Evolutionary conservation across 345 rosid genomes (phyloP).

Genomic region (Cardamine chenopodiifolia): DNA sequence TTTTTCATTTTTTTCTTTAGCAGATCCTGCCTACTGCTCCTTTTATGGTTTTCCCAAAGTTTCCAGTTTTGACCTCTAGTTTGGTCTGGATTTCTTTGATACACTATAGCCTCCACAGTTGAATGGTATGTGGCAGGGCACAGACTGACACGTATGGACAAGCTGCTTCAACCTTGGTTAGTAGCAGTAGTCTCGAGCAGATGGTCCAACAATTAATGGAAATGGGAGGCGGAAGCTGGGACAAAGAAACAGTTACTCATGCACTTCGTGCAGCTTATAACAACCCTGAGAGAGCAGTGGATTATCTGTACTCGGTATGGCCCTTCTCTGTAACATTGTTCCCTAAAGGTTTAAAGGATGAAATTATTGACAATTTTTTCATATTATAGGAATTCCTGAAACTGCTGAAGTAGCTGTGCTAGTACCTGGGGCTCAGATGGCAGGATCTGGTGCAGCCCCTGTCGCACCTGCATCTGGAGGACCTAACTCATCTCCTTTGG

Average conservation of each 20-base stretch:
- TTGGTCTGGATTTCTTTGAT: slow-evolving; percentile 5
- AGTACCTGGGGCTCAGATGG: slow-evolving; percentile 52
- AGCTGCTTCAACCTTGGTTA: slow-evolving; percentile 91
- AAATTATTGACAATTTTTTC: slow-evolving; percentile 26
- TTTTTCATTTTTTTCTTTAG: neutral
- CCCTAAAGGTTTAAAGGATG: slow-evolving; percentile 12
- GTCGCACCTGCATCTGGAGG: slow-evolving; percentile 64
- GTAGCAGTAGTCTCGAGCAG: slow-evolving; percentile 72
- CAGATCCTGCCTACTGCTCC: neutral
- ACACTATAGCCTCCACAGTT: slow-evolving; percentile 16
- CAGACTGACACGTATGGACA: slow-evolving; percentile 63
- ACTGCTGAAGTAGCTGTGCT: slow-evolving; percentile 78
- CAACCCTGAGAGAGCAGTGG: slow-evolving; percentile 99
- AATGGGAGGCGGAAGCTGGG: slow-evolving; percentile 97
- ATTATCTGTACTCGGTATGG: slow-evolving; percentile 87
- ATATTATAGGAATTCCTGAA: slow-evolving; percentile 80
- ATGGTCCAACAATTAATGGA: slow-evolving; percentile 87
- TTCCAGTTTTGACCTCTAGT: slow-evolving; percentile 10
- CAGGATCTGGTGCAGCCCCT: slow-evolving; percentile 59
- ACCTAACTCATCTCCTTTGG: slow-evolving; percentile 93
- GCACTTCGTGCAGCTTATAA: slow-evolving; percentile 98
- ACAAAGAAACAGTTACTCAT: slow-evolving; percentile 85
- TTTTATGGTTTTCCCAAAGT: slow-evolving; percentile 10
- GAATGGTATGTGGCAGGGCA: slow-evolving; percentile 56
- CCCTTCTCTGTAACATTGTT: slow-evolving; percentile 1